Conservation (phyloP, 148 eudicot species). For the Suaeda aralocaspica region DNA sequence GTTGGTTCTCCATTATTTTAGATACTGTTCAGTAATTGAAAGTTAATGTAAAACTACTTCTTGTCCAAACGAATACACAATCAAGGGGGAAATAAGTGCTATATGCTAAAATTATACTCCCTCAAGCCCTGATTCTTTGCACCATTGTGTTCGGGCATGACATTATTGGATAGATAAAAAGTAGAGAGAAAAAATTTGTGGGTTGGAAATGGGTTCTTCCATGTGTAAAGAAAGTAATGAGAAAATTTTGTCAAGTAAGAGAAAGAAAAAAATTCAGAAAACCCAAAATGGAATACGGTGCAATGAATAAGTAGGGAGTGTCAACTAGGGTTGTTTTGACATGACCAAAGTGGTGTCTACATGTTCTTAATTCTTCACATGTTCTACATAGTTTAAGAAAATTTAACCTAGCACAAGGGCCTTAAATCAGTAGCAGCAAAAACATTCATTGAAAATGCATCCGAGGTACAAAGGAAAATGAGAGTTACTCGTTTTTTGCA, state of each 20-base stretch:
- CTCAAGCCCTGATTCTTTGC: too few species aligned
- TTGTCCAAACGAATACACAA: not conserved
- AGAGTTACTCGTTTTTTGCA: constrained; percentile 75
- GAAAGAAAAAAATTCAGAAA: too few species aligned
- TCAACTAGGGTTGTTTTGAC: not conserved
- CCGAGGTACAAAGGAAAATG: constrained; percentile 4
- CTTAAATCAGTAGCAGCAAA: not conserved
- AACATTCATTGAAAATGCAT: not conserved
- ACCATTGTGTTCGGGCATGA: too few species aligned
- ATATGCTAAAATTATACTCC: not conserved
- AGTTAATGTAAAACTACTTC: not conserved
- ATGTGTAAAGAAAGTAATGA: too few species aligned
- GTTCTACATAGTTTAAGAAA: constrained; percentile 3
- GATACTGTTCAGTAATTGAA: not conserved
- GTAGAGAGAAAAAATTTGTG: too few species aligned
- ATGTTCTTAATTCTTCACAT: not conserved
- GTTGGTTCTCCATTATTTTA: constrained; percentile 1
- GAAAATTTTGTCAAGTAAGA: too few species aligned
- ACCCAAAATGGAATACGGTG: too few species aligned
- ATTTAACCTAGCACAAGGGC: not conserved
- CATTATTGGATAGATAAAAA: too few species aligned
- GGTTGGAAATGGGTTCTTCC: too few species aligned
- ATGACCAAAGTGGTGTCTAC: not conserved
- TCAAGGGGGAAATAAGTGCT: not conserved
- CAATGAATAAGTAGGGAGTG: too few species aligned